A percentile compares a stretch with the other conserved stretches of the same genome.
Evolutionary conservation across 768 basidiomycete species (phyloP).

Genomic region (Tulasnella sp.): DNA sequence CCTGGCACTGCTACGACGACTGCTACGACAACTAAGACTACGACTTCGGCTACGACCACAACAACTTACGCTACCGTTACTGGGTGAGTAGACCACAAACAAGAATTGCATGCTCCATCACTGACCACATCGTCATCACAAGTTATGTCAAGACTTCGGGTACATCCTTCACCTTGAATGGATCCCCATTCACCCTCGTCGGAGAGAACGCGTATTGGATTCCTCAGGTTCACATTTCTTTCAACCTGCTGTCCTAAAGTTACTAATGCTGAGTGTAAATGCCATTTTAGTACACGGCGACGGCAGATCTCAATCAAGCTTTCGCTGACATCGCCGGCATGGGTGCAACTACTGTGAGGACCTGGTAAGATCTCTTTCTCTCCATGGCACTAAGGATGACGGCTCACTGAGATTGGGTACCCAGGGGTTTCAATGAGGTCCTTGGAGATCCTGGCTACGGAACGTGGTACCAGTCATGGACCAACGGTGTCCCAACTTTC

Average conservation of each 20-base stretch:
- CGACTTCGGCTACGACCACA: not conserved
- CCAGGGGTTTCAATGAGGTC: conserved; percentile 44
- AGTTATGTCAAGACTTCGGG: conserved; percentile 39
- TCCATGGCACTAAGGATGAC: too few species aligned
- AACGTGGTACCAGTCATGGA: conserved; percentile 47
- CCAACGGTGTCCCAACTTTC: conserved; percentile 38
- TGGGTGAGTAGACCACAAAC: not conserved
- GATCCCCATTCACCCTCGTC: conserved; percentile 20
- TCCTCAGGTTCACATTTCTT: conserved; percentile 32
- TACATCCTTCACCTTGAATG: conserved; percentile 42
- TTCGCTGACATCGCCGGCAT: conserved; percentile 42
- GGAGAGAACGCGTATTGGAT: conserved; percentile 52
- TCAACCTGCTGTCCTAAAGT: too few species aligned
- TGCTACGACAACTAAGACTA: not conserved
- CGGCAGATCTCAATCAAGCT: conserved; percentile 39
- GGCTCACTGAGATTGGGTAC: too few species aligned
- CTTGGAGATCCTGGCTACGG: conserved; percentile 33
- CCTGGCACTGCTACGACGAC: not conserved
- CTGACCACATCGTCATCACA: too few species aligned
- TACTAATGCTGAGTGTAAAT: too few species aligned
- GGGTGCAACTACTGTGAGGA: conserved; percentile 45
- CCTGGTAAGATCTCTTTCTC: conserved; percentile 30
- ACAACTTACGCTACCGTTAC: not conserved
- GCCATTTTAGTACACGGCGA: conserved; percentile 20
- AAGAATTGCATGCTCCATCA: too few species aligned